A percentile compares a stretch with the other conserved stretches of the same genome.
These are phyloP conservation scores for Lecanicillium sp. DNA, from an alignment of 2,329 filamentous ascomycete species.

Conservation along the genomic window DNA sequence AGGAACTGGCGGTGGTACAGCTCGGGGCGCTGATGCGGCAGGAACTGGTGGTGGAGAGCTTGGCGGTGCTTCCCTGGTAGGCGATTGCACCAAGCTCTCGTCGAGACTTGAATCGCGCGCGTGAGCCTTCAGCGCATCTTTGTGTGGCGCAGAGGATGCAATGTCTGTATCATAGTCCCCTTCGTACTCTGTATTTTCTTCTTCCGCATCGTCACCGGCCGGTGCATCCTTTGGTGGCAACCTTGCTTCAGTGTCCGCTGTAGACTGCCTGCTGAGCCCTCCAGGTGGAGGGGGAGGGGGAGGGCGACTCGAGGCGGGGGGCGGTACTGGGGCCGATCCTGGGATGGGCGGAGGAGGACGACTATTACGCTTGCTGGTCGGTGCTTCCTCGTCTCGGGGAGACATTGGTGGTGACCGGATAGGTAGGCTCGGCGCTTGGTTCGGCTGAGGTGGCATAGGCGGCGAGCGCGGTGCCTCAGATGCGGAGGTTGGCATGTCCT, in stretches of 20 bases:
- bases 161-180: slow-evolving; percentile 98
- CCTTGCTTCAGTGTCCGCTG: slow-evolving; percentile 42
- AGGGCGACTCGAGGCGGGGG: slow-evolving; percentile 48
- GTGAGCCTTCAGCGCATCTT: slow-evolving; percentile 83
- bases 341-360: slow-evolving; percentile 55
- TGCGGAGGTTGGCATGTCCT: slow-evolving; percentile 32
- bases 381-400: slow-evolving; percentile 28
- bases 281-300: slow-evolving; percentile 60
- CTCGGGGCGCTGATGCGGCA: slow-evolving; percentile 45
- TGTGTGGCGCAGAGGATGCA: slow-evolving; percentile 85
- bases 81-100: slow-evolving; percentile 56
- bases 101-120: slow-evolving; percentile 70
- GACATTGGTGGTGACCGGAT: slow-evolving; percentile 23
- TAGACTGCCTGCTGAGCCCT: slow-evolving; percentile 49
- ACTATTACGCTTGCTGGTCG: slow-evolving; percentile 46
- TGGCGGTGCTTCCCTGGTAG: slow-evolving; percentile 35
- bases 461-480: slow-evolving; percentile 32
- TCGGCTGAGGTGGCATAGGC: slow-evolving; percentile 36
- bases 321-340: slow-evolving; percentile 36
- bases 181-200: slow-evolving; percentile 88
- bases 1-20: slow-evolving; percentile 58
- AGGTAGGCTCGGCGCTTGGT: slow-evolving; percentile 10
- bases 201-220: slow-evolving; percentile 58
- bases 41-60: slow-evolving; percentile 50
- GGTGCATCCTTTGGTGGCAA: slow-evolving; percentile 33